Percentiles rank a stretch among this genome's conserved stretches.
Conservation (phyloP, 495 filamentous ascomycete genomes). For the Penicillium antarcticum region DNA sequence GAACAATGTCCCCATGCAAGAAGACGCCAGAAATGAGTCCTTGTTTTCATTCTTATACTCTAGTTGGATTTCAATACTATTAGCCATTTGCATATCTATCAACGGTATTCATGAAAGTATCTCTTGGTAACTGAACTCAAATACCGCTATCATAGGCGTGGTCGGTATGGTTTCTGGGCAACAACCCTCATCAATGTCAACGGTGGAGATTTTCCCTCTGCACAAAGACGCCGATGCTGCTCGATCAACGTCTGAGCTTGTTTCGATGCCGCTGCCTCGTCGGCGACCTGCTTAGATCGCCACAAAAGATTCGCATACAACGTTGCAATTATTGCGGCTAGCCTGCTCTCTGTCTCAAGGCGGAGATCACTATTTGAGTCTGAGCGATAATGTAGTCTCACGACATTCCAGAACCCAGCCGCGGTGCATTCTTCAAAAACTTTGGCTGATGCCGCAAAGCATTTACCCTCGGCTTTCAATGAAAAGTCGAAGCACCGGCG, state of each 20-base stretch:
- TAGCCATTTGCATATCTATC: too few species aligned
- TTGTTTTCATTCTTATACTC: too few species aligned
- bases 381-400: constrained; percentile 1
- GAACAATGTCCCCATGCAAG: too few species aligned
- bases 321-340: constrained; percentile 6
- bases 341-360: constrained; percentile 5
- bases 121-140: too few species aligned
- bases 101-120: too few species aligned
- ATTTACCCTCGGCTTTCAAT: constrained; percentile 8
- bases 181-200: constrained; percentile 13
- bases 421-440: constrained; percentile 3
- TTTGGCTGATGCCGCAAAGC: constrained; percentile 11
- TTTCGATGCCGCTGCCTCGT: neutral
- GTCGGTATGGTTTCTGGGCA: neutral
- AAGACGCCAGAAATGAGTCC: too few species aligned
- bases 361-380: neutral
- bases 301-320: constrained; percentile 9
- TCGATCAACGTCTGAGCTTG: constrained; percentile 2
- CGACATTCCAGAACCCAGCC: constrained; percentile 4
- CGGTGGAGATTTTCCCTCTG: constrained; percentile 6
- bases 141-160: too few species aligned
- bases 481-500: constrained; percentile 5
- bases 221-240: constrained; percentile 6
- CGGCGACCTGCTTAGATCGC: constrained; percentile 8
- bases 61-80: too few species aligned